Conservation (phyloP, 257 asterid species). For the Leptodermis oblonga region DNA sequence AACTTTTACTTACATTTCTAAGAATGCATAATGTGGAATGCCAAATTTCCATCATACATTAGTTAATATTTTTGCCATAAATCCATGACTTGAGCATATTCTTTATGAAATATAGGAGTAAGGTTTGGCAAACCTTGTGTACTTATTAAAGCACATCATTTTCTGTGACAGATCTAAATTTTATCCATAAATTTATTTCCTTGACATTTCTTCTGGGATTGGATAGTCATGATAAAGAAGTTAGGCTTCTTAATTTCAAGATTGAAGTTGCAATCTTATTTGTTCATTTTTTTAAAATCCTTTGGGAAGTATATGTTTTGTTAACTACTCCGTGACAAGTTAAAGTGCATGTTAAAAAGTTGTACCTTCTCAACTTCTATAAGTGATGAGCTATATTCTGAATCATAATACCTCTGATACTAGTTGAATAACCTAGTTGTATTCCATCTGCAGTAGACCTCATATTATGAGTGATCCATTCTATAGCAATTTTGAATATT, state of each 20-base stretch:
- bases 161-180: neutral
- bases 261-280: neutral
- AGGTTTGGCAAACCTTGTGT: neutral
- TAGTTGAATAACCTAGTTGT: neutral
- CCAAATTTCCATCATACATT: neutral
- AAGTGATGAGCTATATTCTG: neutral
- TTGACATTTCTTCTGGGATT: neutral
- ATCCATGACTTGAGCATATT: neutral
- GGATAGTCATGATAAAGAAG: neutral
- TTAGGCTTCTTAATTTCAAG: neutral
- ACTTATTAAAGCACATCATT: neutral
- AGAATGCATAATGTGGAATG: neutral
- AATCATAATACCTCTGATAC: neutral
- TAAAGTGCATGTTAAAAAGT: neutral
- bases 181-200: too few species aligned
- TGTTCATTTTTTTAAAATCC: neutral
- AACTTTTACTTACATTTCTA: too few species aligned
- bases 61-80: neutral
- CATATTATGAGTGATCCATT: too few species aligned
- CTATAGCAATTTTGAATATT: too few species aligned
- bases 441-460: too few species aligned
- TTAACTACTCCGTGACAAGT: neutral
- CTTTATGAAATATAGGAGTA: neutral
- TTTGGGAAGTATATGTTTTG: neutral
- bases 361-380: neutral